Percentiles rank a stretch among this genome's conserved stretches.
These are phyloP conservation scores for Fusarium sp. DNA, from an alignment of 2,329 filamentous ascomycete genomes.

Conservation along the genomic window DNA sequence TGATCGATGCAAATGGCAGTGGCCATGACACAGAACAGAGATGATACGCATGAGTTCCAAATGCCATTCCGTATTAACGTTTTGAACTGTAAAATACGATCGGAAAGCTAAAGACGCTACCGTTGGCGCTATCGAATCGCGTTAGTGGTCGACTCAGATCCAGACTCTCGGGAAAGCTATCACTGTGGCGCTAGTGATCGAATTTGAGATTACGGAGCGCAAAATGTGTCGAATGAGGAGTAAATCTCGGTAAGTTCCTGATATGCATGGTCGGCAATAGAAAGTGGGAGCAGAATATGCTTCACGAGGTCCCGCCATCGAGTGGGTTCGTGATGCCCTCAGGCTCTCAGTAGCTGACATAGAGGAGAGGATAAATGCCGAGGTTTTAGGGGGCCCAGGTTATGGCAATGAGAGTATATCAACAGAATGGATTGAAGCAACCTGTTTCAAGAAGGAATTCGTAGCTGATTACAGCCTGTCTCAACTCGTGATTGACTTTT, in stretches of 20 bases:
- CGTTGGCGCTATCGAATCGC: slow-evolving; percentile 5
- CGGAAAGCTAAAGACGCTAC: background rate
- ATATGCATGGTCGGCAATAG: background rate
- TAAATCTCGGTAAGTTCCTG: background rate
- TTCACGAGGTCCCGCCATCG: background rate
- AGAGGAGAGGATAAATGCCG: background rate
- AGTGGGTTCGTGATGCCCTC: background rate
- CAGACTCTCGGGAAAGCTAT: background rate
- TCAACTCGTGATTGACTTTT: background rate
- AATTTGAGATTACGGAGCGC: background rate
- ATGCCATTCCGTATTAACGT: rapidly evolving
- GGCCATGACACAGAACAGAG: background rate
- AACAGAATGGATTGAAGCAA: rapidly evolving
- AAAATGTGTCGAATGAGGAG: background rate
- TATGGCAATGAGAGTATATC: background rate
- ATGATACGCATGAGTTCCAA: rapidly evolving
- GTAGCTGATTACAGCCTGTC: background rate
- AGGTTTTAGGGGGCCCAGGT: too few relatives aligned
- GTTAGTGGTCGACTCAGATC: background rate
- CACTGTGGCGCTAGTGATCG: background rate
- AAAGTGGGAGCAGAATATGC: background rate
- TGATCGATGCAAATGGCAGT: background rate
- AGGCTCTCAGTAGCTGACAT: background rate
- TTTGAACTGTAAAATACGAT: background rate
- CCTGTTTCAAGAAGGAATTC: rapidly evolving